phyloP scores from a whole-genome alignment of 192 early-diverging fungal species.

The Chytriomyces confervae region DNA sequence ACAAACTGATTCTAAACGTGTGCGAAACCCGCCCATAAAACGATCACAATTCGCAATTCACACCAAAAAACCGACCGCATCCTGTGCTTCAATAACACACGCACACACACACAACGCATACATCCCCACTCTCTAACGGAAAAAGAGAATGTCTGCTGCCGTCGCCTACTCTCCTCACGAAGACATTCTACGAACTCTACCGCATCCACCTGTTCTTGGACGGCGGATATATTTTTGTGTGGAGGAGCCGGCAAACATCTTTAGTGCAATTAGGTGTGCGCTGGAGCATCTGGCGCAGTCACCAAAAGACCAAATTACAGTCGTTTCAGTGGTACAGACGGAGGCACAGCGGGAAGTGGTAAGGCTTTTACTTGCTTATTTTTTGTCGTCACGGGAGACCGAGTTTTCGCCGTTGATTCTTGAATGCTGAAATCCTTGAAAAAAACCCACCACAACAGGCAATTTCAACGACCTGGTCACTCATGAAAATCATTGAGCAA shows the following conservation, averaged over 20 bases:
- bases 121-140: too few species aligned
- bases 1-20: too few species aligned
- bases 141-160: too few species aligned
- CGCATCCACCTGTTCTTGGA: too few species aligned
- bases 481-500: neutral
- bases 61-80: too few species aligned
- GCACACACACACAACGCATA: too few species aligned
- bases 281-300: constrained; percentile 2
- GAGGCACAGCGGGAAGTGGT: constrained; percentile 21
- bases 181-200: too few species aligned
- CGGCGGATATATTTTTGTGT: constrained; percentile 12
- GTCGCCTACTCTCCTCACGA: too few species aligned
- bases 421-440: neutral
- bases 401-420: neutral
- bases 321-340: constrained; percentile 14
- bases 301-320: neutral
- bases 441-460: neutral
- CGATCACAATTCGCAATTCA: too few species aligned
- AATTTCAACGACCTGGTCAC: neutral
- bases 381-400: neutral
- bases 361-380: neutral
- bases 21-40: too few species aligned
- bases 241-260: constrained; percentile 1
- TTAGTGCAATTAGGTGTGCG: constrained; percentile 6
- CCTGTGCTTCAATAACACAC: too few species aligned